Conservation (phyloP, 768 basidiomycete species). For the Saitozyma sp. region DNA sequence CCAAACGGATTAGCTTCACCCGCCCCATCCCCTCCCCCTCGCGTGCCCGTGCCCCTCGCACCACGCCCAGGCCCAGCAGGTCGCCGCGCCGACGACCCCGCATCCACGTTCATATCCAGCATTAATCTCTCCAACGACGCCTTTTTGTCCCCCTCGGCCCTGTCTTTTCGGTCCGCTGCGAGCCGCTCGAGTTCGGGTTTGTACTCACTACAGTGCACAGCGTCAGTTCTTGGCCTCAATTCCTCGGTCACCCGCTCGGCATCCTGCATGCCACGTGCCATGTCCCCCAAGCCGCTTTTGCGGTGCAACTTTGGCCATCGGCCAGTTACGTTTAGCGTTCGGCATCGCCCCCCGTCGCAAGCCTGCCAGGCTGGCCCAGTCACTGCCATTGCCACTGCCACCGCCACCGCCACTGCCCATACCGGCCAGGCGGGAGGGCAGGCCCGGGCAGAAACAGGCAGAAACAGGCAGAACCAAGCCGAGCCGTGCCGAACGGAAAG, state of each 20-base stretch:
- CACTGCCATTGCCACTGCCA: too few relatives aligned
- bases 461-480: too few relatives aligned
- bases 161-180: conserved; percentile 48
- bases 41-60: neutral
- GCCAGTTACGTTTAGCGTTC: neutral
- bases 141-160: conserved; percentile 50
- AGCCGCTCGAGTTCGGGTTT: conserved; percentile 82
- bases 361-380: too few relatives aligned
- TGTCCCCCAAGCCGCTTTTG: too few relatives aligned
- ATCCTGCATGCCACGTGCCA: too few relatives aligned
- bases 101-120: conserved; percentile 50
- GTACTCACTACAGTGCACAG: conserved; percentile 77
- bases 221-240: too few relatives aligned
- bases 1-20: conserved; percentile 47
- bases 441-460: too few relatives aligned
- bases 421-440: too few relatives aligned
- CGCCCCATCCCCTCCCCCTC: conserved; percentile 9
- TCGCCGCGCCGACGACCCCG: neutral
- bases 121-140: conserved; percentile 49
- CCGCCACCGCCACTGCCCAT: too few relatives aligned
- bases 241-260: too few relatives aligned
- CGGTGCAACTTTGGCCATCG: too few relatives aligned
- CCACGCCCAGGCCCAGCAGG: conserved; percentile 8
- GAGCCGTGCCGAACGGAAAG: neutral
- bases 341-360: too few relatives aligned